phyloP scores from a whole-genome alignment of 441 rosid genomes.

The Melastoma candidum region DNA sequence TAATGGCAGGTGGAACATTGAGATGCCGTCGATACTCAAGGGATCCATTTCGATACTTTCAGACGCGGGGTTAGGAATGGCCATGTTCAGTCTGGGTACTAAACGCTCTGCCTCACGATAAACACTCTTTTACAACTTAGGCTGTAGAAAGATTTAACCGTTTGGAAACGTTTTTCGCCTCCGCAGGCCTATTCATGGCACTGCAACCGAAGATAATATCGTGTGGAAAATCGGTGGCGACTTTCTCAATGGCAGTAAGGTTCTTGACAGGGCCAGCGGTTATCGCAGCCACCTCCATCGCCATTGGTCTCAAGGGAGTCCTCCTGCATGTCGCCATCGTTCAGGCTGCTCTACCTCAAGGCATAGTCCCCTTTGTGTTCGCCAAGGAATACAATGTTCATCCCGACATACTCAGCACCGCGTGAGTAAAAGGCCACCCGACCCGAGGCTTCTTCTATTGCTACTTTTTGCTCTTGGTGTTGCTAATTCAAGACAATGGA shows the following conservation, averaged over 20 bases:
- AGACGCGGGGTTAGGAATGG: conserved; percentile 87
- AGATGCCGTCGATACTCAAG: conserved; percentile 62
- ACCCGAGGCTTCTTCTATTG: not conserved
- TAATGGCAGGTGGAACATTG: conserved; percentile 50
- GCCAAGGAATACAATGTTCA: conserved; percentile 87
- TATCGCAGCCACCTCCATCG: conserved; percentile 82
- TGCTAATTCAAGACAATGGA: not conserved
- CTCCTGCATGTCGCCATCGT: conserved; percentile 79
- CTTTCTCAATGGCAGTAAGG: conserved; percentile 85
- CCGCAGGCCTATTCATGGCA: conserved; percentile 79
- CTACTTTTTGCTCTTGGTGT: not conserved
- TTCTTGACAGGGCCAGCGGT: conserved; percentile 90
- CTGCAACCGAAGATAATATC: conserved; percentile 80
- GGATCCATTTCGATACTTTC: conserved; percentile 79
- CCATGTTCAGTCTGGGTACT: conserved; percentile 90
- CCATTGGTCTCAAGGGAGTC: conserved; percentile 69
- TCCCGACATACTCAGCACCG: conserved; percentile 85
- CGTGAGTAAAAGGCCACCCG: conserved; percentile 34
- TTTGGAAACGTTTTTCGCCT: not conserved
- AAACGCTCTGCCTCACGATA: not conserved
- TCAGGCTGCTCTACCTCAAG: conserved; percentile 97
- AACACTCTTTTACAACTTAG: too few relatives aligned
- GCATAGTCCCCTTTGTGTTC: conserved; percentile 79
- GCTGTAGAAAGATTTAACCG: not conserved
- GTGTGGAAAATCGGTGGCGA: conserved; percentile 78